Percentiles rank a stretch among this genome's conserved stretches.
Conservation (phyloP, 2,329 filamentous ascomycete species). For the Periconia digitata region DNA sequence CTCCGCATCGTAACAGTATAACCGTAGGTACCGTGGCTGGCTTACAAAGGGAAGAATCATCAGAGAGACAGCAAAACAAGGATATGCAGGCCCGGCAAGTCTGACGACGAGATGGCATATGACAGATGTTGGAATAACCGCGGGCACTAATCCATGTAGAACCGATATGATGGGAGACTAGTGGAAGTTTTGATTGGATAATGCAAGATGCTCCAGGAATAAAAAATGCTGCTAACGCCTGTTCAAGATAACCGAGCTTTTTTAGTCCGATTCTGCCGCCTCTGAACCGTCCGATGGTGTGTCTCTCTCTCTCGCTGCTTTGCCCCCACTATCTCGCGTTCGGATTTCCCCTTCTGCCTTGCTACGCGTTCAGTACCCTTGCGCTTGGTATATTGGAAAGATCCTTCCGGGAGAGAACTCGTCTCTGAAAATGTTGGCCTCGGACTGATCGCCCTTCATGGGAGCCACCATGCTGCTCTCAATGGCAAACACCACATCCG, state of each 20-base stretch:
- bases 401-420: constrained; percentile 43
- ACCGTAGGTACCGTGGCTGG: too few species aligned
- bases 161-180: constrained; percentile 6
- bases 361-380: constrained; percentile 4
- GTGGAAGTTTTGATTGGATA: constrained; percentile 10
- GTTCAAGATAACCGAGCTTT: constrained; percentile 14
- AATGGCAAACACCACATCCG: constrained; percentile 50
- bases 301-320: too few species aligned
- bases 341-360: constrained; percentile 1
- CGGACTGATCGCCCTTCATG: constrained; percentile 36
- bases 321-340: not conserved
- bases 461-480: constrained; percentile 39
- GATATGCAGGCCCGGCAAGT: too few species aligned
- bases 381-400: constrained; percentile 39
- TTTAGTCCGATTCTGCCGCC: constrained; percentile 12
- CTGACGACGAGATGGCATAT: too few species aligned
- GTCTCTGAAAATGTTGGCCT: constrained; percentile 44
- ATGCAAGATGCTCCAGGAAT: constrained; percentile 3
- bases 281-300: constrained; percentile 4
- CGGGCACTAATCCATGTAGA: constrained; percentile 8
- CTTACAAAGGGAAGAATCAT: too few species aligned
- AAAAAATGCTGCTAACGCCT: constrained; percentile 6
- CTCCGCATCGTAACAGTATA: too few species aligned
- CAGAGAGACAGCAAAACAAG: too few species aligned
- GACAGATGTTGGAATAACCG: constrained; percentile 16